A percentile compares a stretch with the other conserved stretches of the same genome.
phyloP scores from a whole-genome alignment of 495 filamentous ascomycete species.

The Aspergillus biplanus region DNA sequence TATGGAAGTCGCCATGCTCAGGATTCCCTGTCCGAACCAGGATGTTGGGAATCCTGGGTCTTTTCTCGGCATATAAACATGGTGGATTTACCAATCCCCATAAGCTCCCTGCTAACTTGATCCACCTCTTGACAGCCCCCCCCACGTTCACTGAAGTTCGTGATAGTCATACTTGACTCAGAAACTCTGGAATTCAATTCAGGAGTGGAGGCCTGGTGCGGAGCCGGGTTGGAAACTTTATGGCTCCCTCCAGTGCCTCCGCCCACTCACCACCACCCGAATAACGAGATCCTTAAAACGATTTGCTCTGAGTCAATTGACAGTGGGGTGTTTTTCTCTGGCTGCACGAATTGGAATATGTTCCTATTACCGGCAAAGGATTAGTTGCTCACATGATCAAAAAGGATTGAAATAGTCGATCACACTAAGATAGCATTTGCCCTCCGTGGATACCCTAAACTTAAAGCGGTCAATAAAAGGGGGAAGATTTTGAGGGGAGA shows the following conservation, averaged over 20 bases:
- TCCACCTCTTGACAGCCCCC: constrained; percentile 11
- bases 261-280: too few relatives aligned
- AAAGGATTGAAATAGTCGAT: constrained; percentile 15
- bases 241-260: too few relatives aligned
- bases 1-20: not conserved
- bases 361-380: constrained; percentile 21
- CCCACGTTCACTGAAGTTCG: constrained; percentile 2
- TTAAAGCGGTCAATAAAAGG: constrained; percentile 9
- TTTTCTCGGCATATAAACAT: not conserved
- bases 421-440: constrained; percentile 3
- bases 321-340: not conserved
- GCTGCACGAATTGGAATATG: constrained; percentile 17
- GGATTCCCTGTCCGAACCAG: not conserved
- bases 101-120: constrained; percentile 9
- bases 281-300: too few relatives aligned
- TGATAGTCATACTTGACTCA: not conserved
- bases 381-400: constrained; percentile 40
- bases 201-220: too few relatives aligned
- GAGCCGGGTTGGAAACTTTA: too few relatives aligned
- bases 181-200: not conserved
- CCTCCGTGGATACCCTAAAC: not conserved
- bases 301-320: too few relatives aligned
- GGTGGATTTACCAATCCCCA: constrained; percentile 4
- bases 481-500: not conserved
- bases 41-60: not conserved